phyloP scores from a whole-genome alignment of 1,284 basidiomycete species.

The Malassezia globosa region DNA sequence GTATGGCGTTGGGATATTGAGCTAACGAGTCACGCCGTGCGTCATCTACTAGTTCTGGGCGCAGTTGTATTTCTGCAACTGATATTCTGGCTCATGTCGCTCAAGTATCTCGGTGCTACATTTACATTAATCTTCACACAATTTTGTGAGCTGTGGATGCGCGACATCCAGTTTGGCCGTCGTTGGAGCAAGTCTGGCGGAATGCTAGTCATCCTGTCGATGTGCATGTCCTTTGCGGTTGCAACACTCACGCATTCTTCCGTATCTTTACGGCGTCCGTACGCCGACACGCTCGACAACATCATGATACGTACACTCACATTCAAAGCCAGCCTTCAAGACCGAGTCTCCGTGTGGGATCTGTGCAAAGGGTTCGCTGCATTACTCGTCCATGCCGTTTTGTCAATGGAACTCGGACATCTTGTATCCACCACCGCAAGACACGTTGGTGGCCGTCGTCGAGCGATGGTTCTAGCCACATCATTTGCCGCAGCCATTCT shows the following conservation, averaged over 20 bases:
- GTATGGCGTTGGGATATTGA: constrained; percentile 37
- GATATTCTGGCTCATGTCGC: constrained; percentile 36
- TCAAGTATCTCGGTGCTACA: constrained; percentile 32
- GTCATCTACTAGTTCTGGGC: constrained; percentile 25
- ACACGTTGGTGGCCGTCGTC: constrained; percentile 33
- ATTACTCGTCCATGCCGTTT: constrained; percentile 30
- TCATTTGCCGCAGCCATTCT: constrained; percentile 25
- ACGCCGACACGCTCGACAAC: constrained; percentile 8
- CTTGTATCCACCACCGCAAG: constrained; percentile 24
- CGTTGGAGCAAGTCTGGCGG: constrained; percentile 28
- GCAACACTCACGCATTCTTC: constrained; percentile 15
- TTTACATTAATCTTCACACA: constrained; percentile 42
- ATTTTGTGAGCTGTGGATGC: constrained; percentile 44
- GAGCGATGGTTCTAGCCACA: constrained; percentile 35
- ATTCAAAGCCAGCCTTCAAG: constrained; percentile 28
- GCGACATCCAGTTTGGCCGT: constrained; percentile 27
- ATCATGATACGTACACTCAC: constrained; percentile 9
- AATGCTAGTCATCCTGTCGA: constrained; percentile 27
- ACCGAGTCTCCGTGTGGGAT: constrained; percentile 8
- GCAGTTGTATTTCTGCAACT: constrained; percentile 28
- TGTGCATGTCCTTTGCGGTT: constrained; percentile 28
- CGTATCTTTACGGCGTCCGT: constrained; percentile 6
- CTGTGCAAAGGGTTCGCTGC: constrained; percentile 26
- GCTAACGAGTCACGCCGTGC: constrained; percentile 21
- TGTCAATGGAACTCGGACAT: constrained; percentile 36